Conservation (phyloP, 1,284 basidiomycete species). For the Flammula alnicola region DNA sequence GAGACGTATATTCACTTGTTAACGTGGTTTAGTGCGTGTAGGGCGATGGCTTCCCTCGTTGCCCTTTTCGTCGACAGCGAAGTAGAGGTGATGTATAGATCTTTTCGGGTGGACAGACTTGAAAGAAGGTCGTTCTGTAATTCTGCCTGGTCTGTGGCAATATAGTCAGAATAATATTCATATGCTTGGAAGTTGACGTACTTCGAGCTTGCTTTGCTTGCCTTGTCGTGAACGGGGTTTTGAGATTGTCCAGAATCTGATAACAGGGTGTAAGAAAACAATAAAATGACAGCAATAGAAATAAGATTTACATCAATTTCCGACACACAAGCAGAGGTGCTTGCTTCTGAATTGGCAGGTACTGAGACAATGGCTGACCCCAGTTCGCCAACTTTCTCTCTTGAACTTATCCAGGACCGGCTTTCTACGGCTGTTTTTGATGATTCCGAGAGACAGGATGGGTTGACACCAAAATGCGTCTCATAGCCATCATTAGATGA, state of each 20-base stretch:
- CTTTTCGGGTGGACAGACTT: conserved; percentile 68
- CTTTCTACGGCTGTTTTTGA: conserved; percentile 54
- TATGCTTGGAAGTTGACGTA: conserved; percentile 35
- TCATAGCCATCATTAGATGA: conserved; percentile 54
- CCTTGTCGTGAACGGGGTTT: conserved; percentile 54
- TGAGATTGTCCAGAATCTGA: conserved; percentile 68
- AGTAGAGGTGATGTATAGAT: conserved; percentile 74
- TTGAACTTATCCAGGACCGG: conserved; percentile 53
- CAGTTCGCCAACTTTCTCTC: conserved; percentile 54
- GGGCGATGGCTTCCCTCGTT: conserved; percentile 67
- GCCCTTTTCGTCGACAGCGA: conserved; percentile 55
- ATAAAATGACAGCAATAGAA: background rate
- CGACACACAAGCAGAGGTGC: conserved; percentile 26
- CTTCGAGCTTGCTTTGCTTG: conserved; percentile 59
- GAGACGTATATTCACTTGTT: conserved; percentile 71
- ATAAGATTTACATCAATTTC: conserved; percentile 34
- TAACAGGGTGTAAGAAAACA: conserved; percentile 1
- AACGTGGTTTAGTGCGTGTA: conserved; percentile 87
- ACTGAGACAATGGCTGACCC: conserved; percentile 58
- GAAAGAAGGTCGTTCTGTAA: conserved; percentile 71
- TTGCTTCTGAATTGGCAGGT: conserved; percentile 44
- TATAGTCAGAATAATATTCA: conserved; percentile 18
- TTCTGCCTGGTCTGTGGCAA: conserved; percentile 50
- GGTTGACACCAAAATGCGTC: conserved; percentile 65
- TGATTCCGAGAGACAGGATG: conserved; percentile 49